Percentiles rank a stretch among this genome's conserved stretches.
Conservation (phyloP, 1,284 basidiomycete genomes). For the Paramarasmius palmivorus region DNA sequence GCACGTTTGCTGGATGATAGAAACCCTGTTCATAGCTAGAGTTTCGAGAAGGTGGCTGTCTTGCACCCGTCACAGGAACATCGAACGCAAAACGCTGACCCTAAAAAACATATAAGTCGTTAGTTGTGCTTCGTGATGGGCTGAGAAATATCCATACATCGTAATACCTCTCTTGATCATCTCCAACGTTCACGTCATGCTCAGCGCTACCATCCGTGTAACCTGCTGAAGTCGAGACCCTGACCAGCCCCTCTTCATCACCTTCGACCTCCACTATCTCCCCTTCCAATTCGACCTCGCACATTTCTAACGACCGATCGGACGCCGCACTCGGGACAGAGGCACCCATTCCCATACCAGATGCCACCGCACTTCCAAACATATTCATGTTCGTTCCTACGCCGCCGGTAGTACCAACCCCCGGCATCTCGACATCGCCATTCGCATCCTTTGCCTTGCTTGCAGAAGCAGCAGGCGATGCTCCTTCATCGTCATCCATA, state of each 20-base stretch:
- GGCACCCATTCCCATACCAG: slow-evolving; percentile 30
- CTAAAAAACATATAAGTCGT: not conserved
- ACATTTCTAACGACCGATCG: slow-evolving; percentile 43
- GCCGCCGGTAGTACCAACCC: slow-evolving; percentile 13
- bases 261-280: slow-evolving; percentile 57
- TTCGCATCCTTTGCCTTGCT: slow-evolving; percentile 20
- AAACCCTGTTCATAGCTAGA: not conserved
- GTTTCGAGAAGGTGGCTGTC: not conserved
- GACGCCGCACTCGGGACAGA: slow-evolving; percentile 8
- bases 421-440: slow-evolving; percentile 26
- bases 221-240: slow-evolving; percentile 18
- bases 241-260: slow-evolving; percentile 59
- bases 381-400: slow-evolving; percentile 23
- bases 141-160: slow-evolving; percentile 10
- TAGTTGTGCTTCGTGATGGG: no score
- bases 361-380: slow-evolving; percentile 25
- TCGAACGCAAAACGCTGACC: not conserved
- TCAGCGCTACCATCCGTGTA: slow-evolving; percentile 7
- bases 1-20: not conserved
- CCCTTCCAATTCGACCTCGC: slow-evolving; percentile 60
- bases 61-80: not conserved
- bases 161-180: slow-evolving; percentile 4
- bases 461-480: slow-evolving; percentile 9
- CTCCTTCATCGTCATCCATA: slow-evolving; percentile 15
- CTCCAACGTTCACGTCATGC: slow-evolving; percentile 10